phyloP scores from a whole-genome alignment of 306 rosid genomes.

The Alnus rubra region DNA sequence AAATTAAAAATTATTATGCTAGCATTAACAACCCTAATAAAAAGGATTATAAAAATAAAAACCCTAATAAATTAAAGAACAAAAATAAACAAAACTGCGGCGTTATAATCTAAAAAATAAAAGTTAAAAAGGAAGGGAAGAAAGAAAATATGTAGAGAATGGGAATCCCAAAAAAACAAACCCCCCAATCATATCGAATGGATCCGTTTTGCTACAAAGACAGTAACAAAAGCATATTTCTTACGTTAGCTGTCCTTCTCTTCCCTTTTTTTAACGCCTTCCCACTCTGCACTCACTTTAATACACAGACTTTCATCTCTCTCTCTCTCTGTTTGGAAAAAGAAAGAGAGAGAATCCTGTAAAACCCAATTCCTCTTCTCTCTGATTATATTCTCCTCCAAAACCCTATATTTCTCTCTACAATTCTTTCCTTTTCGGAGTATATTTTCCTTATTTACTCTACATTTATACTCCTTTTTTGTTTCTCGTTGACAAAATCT shows the following conservation, averaged over 20 bases:
- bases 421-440: conserved; percentile 13
- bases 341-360: not conserved
- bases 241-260: conserved; percentile 28
- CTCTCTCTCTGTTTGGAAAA: not conserved
- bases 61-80: too few relatives aligned
- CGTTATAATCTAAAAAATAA: too few relatives aligned
- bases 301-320: conserved; percentile 9
- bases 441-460: conserved; percentile 1
- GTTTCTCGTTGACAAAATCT: not conserved
- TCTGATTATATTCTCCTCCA: conserved; percentile 36
- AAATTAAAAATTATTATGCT: too few relatives aligned
- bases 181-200: too few relatives aligned
- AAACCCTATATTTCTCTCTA: conserved; percentile 43
- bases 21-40: too few relatives aligned
- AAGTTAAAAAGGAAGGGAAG: too few relatives aligned
- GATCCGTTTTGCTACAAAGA: too few relatives aligned
- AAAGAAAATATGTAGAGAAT: too few relatives aligned
- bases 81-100: too few relatives aligned
- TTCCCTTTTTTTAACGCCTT: conserved; percentile 13
- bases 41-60: too few relatives aligned
- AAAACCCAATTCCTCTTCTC: conserved; percentile 15
- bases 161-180: too few relatives aligned
- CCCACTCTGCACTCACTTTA: conserved; percentile 24
- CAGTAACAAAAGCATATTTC: conserved; percentile 3
- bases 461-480: conserved; percentile 13